phyloP scores from a whole-genome alignment of 345 rosid genomes.

The Pelargonium nanum region DNA sequence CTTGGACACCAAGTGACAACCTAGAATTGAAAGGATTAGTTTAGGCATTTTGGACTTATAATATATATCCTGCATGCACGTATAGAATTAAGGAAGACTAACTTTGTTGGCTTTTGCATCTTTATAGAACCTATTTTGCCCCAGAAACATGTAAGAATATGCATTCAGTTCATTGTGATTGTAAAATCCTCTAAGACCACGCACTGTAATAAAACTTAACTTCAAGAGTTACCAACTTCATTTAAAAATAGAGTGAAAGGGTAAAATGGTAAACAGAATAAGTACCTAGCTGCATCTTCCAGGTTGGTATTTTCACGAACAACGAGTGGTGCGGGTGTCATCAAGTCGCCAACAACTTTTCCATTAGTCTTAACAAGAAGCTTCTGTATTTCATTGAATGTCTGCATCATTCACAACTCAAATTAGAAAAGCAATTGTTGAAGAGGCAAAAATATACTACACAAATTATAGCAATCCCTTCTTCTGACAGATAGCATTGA shows the following conservation, averaged over 20 bases:
- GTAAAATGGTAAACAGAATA: not conserved
- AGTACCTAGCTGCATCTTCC: conserved; percentile 85
- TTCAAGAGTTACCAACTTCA: not conserved
- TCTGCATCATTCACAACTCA: conserved; percentile 25
- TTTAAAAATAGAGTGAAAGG: not conserved
- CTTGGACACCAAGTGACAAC: too few species aligned
- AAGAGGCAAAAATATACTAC: not conserved
- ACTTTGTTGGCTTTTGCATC: too few species aligned
- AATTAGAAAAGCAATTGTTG: conserved; percentile 16
- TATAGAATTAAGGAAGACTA: too few species aligned
- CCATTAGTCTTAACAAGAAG: conserved; percentile 66
- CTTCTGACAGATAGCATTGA: not conserved
- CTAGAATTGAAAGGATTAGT: too few species aligned
- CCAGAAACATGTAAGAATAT: too few species aligned
- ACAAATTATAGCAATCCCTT: not conserved
- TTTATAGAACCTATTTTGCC: too few species aligned
- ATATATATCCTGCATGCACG: too few species aligned
- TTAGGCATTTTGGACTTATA: too few species aligned
- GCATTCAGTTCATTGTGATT: too few species aligned
- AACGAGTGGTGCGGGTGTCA: conserved; percentile 82
- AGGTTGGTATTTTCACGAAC: conserved; percentile 66
- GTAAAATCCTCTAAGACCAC: too few species aligned
- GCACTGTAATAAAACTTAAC: not conserved
- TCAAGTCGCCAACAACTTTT: conserved; percentile 84
- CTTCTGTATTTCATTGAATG: conserved; percentile 74